Conservation (phyloP, 176 grass and related monocot genomes). For the Eragrostis curvula region DNA sequence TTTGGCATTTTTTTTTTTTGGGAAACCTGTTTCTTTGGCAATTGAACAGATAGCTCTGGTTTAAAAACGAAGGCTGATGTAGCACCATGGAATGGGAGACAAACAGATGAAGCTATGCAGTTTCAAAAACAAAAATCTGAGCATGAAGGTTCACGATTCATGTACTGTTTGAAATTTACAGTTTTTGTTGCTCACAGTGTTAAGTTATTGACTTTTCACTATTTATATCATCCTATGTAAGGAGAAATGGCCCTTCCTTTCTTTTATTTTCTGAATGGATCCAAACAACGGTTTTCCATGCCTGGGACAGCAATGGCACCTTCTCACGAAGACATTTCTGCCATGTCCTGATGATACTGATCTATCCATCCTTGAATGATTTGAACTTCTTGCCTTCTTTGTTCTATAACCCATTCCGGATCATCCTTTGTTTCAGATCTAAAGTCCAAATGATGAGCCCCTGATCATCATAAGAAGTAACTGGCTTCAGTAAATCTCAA, state of each 20-base stretch:
- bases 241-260: not conserved
- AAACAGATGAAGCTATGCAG: not conserved
- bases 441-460: constrained; percentile 90
- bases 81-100: not conserved
- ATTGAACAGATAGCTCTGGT: not conserved
- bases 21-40: not conserved
- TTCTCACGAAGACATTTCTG: constrained; percentile 42
- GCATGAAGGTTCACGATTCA: constrained; percentile 12
- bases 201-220: constrained; percentile 11
- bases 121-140: constrained; percentile 1
- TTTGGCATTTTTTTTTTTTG: too few species aligned
- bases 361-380: constrained; percentile 84
- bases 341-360: constrained; percentile 72
- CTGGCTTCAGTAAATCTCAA: constrained; percentile 7
- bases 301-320: not conserved
- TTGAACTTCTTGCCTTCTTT: constrained; percentile 76
- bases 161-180: constrained; percentile 12
- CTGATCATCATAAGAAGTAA: constrained; percentile 44
- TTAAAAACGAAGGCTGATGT: not conserved
- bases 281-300: constrained; percentile 31
- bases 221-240: constrained; percentile 37
- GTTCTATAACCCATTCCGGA: constrained; percentile 76
- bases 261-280: not conserved
- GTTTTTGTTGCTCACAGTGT: constrained; percentile 13
- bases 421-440: constrained; percentile 76